A percentile compares a stretch with the other conserved stretches of the same genome.
Evolutionary conservation across 345 rosid genomes (phyloP).

Genomic region (Salix caprea): DNA sequence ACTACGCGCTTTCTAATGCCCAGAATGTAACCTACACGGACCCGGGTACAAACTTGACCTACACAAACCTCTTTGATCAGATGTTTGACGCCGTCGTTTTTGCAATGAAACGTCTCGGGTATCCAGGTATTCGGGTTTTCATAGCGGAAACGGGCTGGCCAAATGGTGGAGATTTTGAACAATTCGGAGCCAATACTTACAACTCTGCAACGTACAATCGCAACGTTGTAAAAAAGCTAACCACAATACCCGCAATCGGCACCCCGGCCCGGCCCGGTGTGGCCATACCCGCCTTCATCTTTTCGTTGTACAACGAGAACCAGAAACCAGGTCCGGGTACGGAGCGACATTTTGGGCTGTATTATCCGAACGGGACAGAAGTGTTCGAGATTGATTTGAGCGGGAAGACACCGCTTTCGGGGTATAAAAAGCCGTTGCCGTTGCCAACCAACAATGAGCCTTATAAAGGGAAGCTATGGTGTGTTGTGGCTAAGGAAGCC

Average conservation of each 20-base stretch:
- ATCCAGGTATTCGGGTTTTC: constrained; percentile 61
- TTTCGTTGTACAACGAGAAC: constrained; percentile 83
- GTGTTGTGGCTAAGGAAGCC: constrained; percentile 61
- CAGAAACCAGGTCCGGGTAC: constrained; percentile 85
- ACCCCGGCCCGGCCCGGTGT: constrained; percentile 83
- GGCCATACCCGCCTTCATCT: constrained; percentile 61
- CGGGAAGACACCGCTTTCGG: constrained; percentile 46
- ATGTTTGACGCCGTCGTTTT: constrained; percentile 75
- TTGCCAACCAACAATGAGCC: constrained; percentile 64
- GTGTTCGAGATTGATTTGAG: constrained; percentile 64
- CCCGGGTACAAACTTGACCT: constrained; percentile 56
- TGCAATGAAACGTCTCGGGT: constrained; percentile 75
- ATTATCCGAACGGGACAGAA: constrained; percentile 58
- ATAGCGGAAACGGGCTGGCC: constrained; percentile 99
- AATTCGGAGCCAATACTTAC: constrained; percentile 76
- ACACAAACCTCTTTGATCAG: constrained; percentile 84
- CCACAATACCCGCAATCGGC: constrained; percentile 56
- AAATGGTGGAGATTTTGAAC: constrained; percentile 73
- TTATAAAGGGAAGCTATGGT: constrained; percentile 78
- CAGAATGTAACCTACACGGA: constrained; percentile 52
- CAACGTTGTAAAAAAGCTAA: constrained; percentile 54
- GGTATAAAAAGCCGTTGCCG: constrained; percentile 46
- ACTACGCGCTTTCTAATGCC: constrained; percentile 61
- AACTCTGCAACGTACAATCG: constrained; percentile 92
- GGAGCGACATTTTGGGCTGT: constrained; percentile 82